Percentiles rank a stretch among this genome's conserved stretches.
Conservation (phyloP, 2,329 filamentous ascomycete species). For the Sporothrix globosa region DNA sequence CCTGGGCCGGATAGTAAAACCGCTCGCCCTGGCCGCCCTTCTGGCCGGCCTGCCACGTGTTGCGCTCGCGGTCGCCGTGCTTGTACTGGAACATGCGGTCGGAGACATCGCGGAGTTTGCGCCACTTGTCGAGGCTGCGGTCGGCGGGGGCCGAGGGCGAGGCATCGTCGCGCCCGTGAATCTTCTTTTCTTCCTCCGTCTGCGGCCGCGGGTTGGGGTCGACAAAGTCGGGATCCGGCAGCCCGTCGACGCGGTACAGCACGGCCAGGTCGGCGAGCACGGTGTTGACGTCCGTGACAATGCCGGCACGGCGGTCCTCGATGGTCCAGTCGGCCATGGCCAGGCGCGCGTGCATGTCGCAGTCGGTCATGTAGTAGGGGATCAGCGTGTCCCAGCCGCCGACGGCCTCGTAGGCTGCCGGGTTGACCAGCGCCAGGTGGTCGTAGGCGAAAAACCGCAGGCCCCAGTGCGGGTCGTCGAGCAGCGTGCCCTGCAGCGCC, state of each 20-base stretch:
- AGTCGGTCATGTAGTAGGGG: conserved; percentile 62
- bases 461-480: conserved; percentile 50
- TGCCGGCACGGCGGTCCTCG: conserved; percentile 46
- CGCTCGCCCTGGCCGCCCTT: conserved; percentile 57
- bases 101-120: conserved; percentile 43
- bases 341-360: conserved; percentile 55
- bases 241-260: background rate
- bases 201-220: conserved; percentile 10
- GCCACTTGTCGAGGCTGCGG: conserved; percentile 33
- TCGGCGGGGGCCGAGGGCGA: background rate
- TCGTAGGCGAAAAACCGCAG: conserved; percentile 62
- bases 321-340: conserved; percentile 51
- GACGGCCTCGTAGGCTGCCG: conserved; percentile 53
- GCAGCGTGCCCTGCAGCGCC: conserved; percentile 40
- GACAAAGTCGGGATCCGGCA: background rate
- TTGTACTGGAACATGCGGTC: conserved; percentile 51
- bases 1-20: conserved; percentile 54
- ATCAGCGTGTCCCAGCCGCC: conserved; percentile 62
- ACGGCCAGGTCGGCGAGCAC: conserved; percentile 11
- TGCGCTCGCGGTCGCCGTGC: conserved; percentile 48
- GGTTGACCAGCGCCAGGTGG: conserved; percentile 60
- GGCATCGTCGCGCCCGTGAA: background rate
- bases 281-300: conserved; percentile 43
- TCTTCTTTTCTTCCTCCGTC: background rate
- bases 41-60: conserved; percentile 58